Conservation (phyloP, 768 basidiomycete genomes). For the Tephrocybe sp. region DNA sequence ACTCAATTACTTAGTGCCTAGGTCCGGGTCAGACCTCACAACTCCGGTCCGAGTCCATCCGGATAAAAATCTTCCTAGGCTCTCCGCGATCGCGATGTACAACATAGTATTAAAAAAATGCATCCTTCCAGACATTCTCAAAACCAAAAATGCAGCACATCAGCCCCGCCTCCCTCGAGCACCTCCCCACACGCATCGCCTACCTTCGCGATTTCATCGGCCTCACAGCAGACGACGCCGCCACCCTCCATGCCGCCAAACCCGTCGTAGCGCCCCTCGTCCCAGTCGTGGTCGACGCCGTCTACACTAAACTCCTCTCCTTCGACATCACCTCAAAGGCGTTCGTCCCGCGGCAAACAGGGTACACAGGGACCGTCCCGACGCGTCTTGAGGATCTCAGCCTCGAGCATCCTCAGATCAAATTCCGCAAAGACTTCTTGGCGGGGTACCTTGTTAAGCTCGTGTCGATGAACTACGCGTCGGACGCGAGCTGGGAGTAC, state of each 20-base stretch:
- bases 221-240: slow-evolving; percentile 42
- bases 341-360: slow-evolving; percentile 37
- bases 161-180: slow-evolving; percentile 24
- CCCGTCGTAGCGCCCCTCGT: slow-evolving; percentile 43
- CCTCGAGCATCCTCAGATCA: slow-evolving; percentile 44
- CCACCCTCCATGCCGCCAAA: slow-evolving; percentile 38
- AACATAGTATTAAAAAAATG: no score
- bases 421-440: slow-evolving; percentile 43
- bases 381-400: slow-evolving; percentile 37
- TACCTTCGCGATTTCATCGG: slow-evolving; percentile 47
- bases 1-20: no score
- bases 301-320: slow-evolving; percentile 45
- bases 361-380: slow-evolving; percentile 41
- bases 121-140: background rate
- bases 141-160: slow-evolving; percentile 26
- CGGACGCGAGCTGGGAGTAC: slow-evolving; percentile 43
- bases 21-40: no score
- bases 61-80: no score
- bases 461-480: slow-evolving; percentile 46
- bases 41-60: no score
- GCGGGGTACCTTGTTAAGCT: slow-evolving; percentile 33
- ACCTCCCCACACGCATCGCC: slow-evolving; percentile 37
- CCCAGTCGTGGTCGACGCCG: slow-evolving; percentile 41
- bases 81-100: no score
- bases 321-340: slow-evolving; percentile 44